Evolutionary conservation across 305 asterid genomes (phyloP).

Genomic region (Withania somnifera): DNA sequence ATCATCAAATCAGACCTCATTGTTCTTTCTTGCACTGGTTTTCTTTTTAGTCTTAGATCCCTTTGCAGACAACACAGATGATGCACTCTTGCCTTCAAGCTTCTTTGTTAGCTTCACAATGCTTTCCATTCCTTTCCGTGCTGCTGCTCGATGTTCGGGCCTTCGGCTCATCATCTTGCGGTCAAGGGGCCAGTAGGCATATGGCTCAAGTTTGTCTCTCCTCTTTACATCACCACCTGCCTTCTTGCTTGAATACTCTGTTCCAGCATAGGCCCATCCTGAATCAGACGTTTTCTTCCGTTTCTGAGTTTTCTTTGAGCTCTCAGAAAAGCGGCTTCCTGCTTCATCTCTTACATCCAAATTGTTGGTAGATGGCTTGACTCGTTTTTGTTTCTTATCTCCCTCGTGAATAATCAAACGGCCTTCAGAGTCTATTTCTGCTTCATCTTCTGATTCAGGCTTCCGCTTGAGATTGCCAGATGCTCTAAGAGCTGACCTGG

Average conservation of each 20-base stretch:
- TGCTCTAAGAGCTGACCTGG: slow-evolving; percentile 73
- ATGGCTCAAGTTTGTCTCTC: slow-evolving; percentile 90
- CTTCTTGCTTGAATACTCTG: slow-evolving; percentile 79
- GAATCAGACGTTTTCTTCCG: slow-evolving; percentile 54
- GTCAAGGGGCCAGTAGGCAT: slow-evolving; percentile 98
- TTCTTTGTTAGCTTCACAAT: slow-evolving; percentile 72
- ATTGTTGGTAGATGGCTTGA: slow-evolving; percentile 17
- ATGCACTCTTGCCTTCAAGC: slow-evolving; percentile 74
- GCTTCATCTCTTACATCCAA: slow-evolving; percentile 42
- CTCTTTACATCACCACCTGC: slow-evolving; percentile 79
- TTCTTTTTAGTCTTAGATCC: slow-evolving; percentile 21
- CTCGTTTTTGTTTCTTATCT: slow-evolving; percentile 35
- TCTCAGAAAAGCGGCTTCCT: slow-evolving; percentile 34
- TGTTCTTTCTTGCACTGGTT: not conserved
- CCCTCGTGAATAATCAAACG: slow-evolving; percentile 54
- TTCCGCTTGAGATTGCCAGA: slow-evolving; percentile 32
- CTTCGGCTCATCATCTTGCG: slow-evolving; percentile 91
- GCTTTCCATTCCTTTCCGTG: slow-evolving; percentile 82
- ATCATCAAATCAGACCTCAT: not conserved
- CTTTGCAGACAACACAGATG: slow-evolving; percentile 49
- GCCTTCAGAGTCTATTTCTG: slow-evolving; percentile 68
- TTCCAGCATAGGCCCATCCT: slow-evolving; percentile 86
- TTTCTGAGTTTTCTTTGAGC: slow-evolving; percentile 43
- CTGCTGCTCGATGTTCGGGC: slow-evolving; percentile 81
- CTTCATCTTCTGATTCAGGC: slow-evolving; percentile 71